Conservation (phyloP, 805 yeast species). For the Candida pini region DNA sequence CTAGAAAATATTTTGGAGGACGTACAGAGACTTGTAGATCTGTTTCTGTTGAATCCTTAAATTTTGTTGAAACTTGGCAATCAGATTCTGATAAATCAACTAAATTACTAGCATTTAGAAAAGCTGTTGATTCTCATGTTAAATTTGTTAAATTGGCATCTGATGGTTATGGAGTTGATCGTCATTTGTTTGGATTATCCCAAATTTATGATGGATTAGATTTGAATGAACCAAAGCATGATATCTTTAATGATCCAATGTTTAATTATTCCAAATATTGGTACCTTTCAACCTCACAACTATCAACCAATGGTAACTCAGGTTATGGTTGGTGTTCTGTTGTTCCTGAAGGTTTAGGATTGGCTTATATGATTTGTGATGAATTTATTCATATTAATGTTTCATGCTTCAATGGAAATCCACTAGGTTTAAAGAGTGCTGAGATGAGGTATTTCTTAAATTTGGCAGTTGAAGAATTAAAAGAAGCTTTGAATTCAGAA, state of each 20-base stretch:
- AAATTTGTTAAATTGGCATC: constrained; percentile 70
- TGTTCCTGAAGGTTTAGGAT: constrained; percentile 86
- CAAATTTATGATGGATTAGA: constrained; percentile 39
- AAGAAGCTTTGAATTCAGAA: constrained; percentile 41
- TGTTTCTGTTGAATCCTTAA: constrained; percentile 65
- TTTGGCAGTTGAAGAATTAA: constrained; percentile 78
- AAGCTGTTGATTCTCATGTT: constrained; percentile 71
- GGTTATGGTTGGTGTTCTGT: constrained; percentile 98
- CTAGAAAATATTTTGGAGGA: constrained; percentile 82
- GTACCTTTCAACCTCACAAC: constrained; percentile 85
- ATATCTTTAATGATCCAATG: constrained; percentile 68
- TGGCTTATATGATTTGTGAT: constrained; percentile 87
- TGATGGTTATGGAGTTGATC: constrained; percentile 84
- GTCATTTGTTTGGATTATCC: constrained; percentile 88
- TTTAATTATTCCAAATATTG: constrained; percentile 74
- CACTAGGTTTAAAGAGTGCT: constrained; percentile 49
- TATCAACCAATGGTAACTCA: constrained; percentile 77
- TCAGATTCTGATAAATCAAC: constrained; percentile 42
- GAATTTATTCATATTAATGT: constrained; percentile 84
- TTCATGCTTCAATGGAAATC: constrained; percentile 61
- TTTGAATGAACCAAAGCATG: constrained; percentile 57
- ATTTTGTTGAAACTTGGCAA: constrained; percentile 72
- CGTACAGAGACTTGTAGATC: constrained; percentile 92
- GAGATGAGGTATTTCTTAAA: constrained; percentile 62
- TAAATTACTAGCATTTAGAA: constrained; percentile 62